Conservation (phyloP, 139 green algal species). For the Edaphochlamys debaryana region DNA sequence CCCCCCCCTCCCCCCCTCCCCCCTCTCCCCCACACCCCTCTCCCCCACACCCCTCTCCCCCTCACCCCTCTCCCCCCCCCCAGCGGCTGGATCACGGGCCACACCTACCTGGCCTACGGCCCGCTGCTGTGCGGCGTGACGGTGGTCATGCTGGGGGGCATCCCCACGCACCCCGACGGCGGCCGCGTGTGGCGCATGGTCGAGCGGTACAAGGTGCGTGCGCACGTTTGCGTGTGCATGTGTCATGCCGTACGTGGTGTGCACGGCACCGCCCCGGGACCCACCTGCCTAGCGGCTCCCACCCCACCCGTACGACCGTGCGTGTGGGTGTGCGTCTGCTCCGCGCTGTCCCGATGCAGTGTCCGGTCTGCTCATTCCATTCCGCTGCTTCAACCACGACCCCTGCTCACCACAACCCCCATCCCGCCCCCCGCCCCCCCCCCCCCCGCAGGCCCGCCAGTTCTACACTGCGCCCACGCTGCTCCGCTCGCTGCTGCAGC, state of each 20-base stretch:
- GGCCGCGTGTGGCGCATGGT: constrained; percentile 91
- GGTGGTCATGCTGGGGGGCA: constrained; percentile 91
- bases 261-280: too few species aligned
- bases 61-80: background rate
- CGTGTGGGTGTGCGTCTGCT: too few species aligned
- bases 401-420: too few species aligned
- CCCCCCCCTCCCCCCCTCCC: too few species aligned
- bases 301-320: too few species aligned
- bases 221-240: too few species aligned
- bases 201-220: constrained; percentile 85
- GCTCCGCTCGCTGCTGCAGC: constrained; percentile 88
- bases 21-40: background rate
- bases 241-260: too few species aligned
- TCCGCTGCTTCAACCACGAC: too few species aligned
- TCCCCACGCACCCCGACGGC: constrained; percentile 88
- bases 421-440: background rate
- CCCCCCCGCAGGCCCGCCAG: constrained; percentile 60
- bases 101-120: constrained; percentile 88
- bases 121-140: constrained; percentile 87
- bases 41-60: too few species aligned
- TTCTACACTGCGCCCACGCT: constrained; percentile 98
- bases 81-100: constrained; percentile 97
- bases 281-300: too few species aligned
- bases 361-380: too few species aligned
- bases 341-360: too few species aligned